Percentiles rank a stretch among this genome's conserved stretches.
These are phyloP conservation scores for Cylindrotheca fusiformis DNA, from an alignment of 108 stramenopile genomes.

Conservation along the genomic window DNA sequence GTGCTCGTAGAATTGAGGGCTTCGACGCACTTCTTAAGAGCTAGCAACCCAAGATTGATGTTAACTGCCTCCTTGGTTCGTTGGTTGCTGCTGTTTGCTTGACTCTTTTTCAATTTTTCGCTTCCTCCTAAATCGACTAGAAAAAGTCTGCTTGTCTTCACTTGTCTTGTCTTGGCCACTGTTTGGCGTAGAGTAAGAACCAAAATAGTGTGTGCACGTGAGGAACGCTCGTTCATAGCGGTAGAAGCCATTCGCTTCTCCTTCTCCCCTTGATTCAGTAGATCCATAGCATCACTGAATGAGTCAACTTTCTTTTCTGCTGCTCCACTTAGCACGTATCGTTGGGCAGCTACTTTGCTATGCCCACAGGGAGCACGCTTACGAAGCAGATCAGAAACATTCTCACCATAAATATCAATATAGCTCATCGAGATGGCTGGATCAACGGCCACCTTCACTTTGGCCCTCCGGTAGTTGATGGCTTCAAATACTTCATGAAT, in stretches of 20 bases:
- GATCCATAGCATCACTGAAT: conserved; percentile 21
- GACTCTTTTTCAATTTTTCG: conserved; percentile 60
- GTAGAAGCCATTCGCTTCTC: conserved; percentile 62
- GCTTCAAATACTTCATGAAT: conserved; percentile 11
- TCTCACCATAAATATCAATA: conserved; percentile 67
- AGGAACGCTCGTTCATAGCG: conserved; percentile 63
- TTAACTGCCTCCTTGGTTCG: conserved; percentile 66
- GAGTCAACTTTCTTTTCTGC: conserved; percentile 36
- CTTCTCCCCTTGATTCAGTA: conserved; percentile 41
- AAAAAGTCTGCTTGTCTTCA: conserved; percentile 43
- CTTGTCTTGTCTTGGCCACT: conserved; percentile 27
- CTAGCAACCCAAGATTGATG: conserved; percentile 65
- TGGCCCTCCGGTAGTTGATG: conserved; percentile 2
- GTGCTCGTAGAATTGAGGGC: conserved; percentile 22
- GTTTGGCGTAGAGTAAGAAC: conserved; percentile 53
- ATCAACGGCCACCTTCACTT: neutral
- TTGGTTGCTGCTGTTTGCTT: conserved; percentile 18
- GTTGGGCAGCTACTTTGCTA: conserved; percentile 56
- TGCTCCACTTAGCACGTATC: conserved; percentile 51
- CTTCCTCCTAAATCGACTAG: conserved; percentile 67
- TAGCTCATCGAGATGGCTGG: neutral
- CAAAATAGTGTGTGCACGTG: conserved; percentile 67
- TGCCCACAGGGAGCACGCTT: conserved; percentile 41
- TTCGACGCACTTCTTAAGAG: conserved; percentile 58
- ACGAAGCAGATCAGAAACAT: conserved; percentile 53